Base-by-base conservation (phyloP, 73 alveolate genomes). In the Breviolum minutum region DNA sequence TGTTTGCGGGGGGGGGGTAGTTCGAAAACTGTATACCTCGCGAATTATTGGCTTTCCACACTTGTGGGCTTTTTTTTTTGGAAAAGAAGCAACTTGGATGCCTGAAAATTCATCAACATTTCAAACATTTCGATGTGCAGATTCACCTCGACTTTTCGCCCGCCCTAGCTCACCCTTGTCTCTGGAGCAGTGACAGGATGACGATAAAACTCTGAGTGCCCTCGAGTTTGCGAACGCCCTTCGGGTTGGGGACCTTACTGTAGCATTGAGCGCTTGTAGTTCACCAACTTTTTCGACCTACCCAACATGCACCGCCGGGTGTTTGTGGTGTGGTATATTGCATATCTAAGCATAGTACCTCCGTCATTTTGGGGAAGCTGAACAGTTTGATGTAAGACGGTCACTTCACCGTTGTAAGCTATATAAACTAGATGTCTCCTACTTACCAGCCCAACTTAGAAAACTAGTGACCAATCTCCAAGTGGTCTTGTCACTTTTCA, bases 161-260 rank as follows among this genome's bases (percentile, higher is more conserved):
- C 1, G 81, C 81, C 13, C 81, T 16, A 17, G 40, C 26, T n/a
- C 40, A 20, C 26, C 81, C 29, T 20, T 20, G 19, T 48, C 81
- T 22, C 81, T 11, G 63, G 20, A 13, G 62, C 92, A 17, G 74
- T 17, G 24, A 17, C 17, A 83, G 92, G 92, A 83, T n/a, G 27
- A 54, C 0, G 92, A 61, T 22, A n/a, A 83, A 22, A 83, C 92
- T 74, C 26, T 83, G 92, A 83, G 92, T 62, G 24, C 26, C 62
- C 76, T 83, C 16, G 92, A 83, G 76, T 83, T 83, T 26, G 76
- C 76, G 62, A 60, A 61, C 5, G 92, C 92, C 54, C 92, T 83
- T 7, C 76, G 76, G 9, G 92, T 26, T 24, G 29, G 92, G 76
- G 5, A 77, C 14, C 86, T 12, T 20, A 8, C 63, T 26, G 29